Base-by-base conservation (phyloP, 2,329 filamentous ascomycete species). In the Leptographium lundbergii region DNA sequence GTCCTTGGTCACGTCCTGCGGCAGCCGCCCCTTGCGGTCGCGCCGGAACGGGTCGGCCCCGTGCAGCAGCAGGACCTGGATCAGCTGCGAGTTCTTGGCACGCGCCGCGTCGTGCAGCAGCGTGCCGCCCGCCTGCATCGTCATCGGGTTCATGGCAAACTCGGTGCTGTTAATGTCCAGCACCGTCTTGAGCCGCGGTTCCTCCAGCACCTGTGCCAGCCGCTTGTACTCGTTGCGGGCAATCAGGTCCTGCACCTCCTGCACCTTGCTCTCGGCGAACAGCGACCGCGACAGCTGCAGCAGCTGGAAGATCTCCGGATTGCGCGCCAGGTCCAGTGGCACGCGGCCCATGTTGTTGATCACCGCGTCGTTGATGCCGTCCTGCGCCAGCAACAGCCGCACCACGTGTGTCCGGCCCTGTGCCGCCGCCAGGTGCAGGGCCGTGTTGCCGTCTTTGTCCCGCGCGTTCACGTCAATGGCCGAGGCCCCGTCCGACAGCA, bases 1-100 rank as follows among this genome's bases (percentile, higher is more conserved):
- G 70, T 99, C 94, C 69, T 94, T 96, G 57, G 94, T 97, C 53
- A 96, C 87, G 71, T 96, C 92, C 69, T 99, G 94, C 3, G 94
- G 91, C 36, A 99, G 79, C 72, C 95, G 97, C 55, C 94, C 94
- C 74, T 91, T 96, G 66, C 91, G 88, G 72, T 99, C 94, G 61
- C 94, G 85, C 59, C 91, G 86, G 74, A 99, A 99, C 0, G 94
- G 94, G 71, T 99, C 94, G 13, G 92, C 94, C 13, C 94, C 94
- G 68, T 97, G 95, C 57, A 97, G 84, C 45, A 99, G 77, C 14
- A 99, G 79, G 22, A 96, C 81, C 69, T 97, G 89, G 60, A 96
- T 95, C 25, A 99, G 80, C 66, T 88, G 87, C 27, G 85, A 85
- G 67, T 99, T 91, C 73, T 83, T 91, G 70, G 87, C 90, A 65